Conservation (phyloP, 176 grass and related monocot species). For the Tillandsia leiboldiana region DNA sequence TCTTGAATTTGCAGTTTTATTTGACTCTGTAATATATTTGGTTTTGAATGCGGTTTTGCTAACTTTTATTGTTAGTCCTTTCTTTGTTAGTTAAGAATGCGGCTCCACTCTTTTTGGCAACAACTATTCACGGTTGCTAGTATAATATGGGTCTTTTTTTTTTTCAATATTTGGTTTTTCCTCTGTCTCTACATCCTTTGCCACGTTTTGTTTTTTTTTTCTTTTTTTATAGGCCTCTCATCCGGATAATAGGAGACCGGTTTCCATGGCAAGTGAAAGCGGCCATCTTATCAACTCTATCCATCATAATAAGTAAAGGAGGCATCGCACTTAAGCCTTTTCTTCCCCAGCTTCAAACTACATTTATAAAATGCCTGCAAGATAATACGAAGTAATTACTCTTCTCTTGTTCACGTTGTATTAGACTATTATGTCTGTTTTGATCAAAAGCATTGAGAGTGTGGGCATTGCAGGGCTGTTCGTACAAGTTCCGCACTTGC, state of each 20-base stretch:
- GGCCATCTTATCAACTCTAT: conserved; percentile 83
- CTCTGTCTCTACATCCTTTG: not conserved
- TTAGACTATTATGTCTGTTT: conserved; percentile 1
- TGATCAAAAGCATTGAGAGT: conserved; percentile 9
- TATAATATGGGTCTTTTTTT: not conserved
- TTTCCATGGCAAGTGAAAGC: conserved; percentile 99
- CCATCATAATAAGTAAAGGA: conserved; percentile 90
- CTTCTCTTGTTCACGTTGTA: conserved; percentile 10
- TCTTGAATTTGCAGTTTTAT: no score
- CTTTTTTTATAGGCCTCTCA: conserved; percentile 54
- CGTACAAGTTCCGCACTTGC: conserved; percentile 77
- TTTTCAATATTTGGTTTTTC: not conserved
- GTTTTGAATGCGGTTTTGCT: conserved; percentile 5
- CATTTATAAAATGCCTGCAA: conserved; percentile 87
- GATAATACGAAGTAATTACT: conserved; percentile 56
- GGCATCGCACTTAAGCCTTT: conserved; percentile 94
- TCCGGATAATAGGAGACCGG: conserved; percentile 85
- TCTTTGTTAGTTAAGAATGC: not conserved
- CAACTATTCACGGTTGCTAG: not conserved
- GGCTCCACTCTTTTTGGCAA: not conserved
- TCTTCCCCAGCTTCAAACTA: conserved; percentile 95
- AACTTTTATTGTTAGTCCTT: not conserved
- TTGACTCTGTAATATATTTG: not conserved
- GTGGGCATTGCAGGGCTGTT: conserved; percentile 46
- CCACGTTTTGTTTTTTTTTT: conserved; percentile 10